A percentile compares a stretch with the other conserved stretches of the same genome.
Evolutionary conservation across 768 basidiomycete species (phyloP).

Genomic region (Multifurca ochricompacta): DNA sequence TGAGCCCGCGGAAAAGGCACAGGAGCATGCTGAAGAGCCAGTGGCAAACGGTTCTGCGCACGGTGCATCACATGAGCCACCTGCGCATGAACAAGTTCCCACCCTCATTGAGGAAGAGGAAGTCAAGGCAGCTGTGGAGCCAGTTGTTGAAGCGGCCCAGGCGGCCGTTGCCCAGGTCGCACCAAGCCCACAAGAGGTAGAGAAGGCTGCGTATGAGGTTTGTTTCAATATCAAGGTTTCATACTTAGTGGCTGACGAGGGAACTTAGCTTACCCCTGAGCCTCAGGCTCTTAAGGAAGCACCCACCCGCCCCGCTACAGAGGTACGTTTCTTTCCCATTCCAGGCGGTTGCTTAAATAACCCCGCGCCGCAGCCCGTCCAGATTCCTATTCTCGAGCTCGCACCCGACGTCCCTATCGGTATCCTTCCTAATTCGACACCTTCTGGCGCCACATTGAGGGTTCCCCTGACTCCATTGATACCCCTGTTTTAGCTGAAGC

Average conservation of each 20-base stretch:
- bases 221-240: background rate
- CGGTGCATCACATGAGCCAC: slow-evolving; percentile 1
- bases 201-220: slow-evolving; percentile 5
- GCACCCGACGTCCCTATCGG: background rate
- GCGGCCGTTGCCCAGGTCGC: slow-evolving; percentile 3
- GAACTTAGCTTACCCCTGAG: background rate
- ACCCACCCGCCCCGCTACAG: background rate
- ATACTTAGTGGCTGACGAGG: background rate
- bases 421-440: background rate
- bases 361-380: background rate
- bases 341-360: background rate
- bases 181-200: slow-evolving; percentile 8
- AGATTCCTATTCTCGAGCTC: background rate
- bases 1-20: slow-evolving; percentile 4
- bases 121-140: background rate
- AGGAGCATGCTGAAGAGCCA: background rate
- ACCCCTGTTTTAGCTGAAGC: background rate
- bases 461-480: background rate
- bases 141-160: slow-evolving; percentile 3
- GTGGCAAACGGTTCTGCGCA: slow-evolving; percentile 5
- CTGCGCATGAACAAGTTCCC: background rate
- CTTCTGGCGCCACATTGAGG: background rate
- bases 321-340: background rate
- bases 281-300: background rate
- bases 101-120: background rate